A percentile compares a stretch with the other conserved stretches of the same genome.
Evolutionary conservation across 345 rosid genomes (phyloP).

Genomic region (Hibiscus syriacus): DNA sequence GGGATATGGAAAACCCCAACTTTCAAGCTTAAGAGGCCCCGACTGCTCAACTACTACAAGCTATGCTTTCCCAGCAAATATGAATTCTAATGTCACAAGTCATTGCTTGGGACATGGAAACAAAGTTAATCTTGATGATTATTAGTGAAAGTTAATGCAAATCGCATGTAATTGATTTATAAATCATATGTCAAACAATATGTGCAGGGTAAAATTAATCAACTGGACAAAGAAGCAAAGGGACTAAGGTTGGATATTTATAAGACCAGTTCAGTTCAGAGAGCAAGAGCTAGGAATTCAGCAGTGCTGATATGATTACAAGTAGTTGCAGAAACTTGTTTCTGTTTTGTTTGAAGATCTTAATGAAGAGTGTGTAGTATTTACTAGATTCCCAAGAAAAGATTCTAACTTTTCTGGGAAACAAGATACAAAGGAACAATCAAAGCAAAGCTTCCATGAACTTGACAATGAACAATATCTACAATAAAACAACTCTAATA

Average conservation of each 20-base stretch:
- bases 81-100: neutral
- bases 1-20: slow-evolving; percentile 78
- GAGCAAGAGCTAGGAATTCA: neutral
- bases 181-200: no score
- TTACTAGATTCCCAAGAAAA: no score
- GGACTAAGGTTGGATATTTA: slow-evolving; percentile 22
- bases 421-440: no score
- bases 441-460: slow-evolving; percentile 2
- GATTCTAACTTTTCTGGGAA: no score
- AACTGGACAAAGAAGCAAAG: slow-evolving; percentile 70
- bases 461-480: no score
- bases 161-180: no score
- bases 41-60: slow-evolving; percentile 80
- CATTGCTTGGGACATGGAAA: neutral
- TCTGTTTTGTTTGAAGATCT: slow-evolving; percentile 1
- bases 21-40: no score
- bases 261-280: slow-evolving; percentile 11
- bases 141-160: no score
- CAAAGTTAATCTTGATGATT: no score
- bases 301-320: neutral
- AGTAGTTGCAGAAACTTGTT: neutral
- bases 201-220: slow-evolving; percentile 51
- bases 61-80: slow-evolving; percentile 14
- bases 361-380: neutral
- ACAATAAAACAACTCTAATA: neutral